Conservation (phyloP, 2,329 filamentous ascomycete species). For the Alternaria rosae region DNA sequence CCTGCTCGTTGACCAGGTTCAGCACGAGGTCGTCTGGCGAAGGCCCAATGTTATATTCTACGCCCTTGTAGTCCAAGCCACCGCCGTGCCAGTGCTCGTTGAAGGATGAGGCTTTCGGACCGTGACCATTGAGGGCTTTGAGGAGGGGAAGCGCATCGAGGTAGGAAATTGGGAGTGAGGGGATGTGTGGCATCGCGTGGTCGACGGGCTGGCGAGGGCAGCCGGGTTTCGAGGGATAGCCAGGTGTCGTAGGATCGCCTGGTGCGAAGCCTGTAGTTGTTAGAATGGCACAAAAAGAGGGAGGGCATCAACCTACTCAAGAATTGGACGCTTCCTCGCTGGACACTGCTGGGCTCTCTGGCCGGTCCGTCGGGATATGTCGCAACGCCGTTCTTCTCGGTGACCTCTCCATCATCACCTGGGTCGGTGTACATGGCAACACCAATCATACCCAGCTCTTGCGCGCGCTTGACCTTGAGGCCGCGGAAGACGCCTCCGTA, state of each 20-base stretch:
- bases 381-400: slow-evolving; percentile 79
- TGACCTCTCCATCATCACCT: slow-evolving; percentile 83
- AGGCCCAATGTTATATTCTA: slow-evolving; percentile 85
- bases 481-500: slow-evolving; percentile 90
- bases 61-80: slow-evolving; percentile 79
- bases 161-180: slow-evolving; percentile 91
- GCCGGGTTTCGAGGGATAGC: slow-evolving; percentile 92
- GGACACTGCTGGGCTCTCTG: slow-evolving; percentile 85
- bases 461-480: slow-evolving; percentile 89
- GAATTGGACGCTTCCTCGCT: slow-evolving; percentile 81
- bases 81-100: slow-evolving; percentile 75
- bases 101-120: slow-evolving; percentile 77
- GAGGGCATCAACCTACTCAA: slow-evolving; percentile 48
- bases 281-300: slow-evolving; percentile 9
- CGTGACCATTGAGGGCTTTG: slow-evolving; percentile 88
- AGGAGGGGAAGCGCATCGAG: slow-evolving; percentile 84
- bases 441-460: slow-evolving; percentile 90
- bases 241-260: slow-evolving; percentile 87
- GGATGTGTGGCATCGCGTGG: slow-evolving; percentile 78
- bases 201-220: slow-evolving; percentile 76
- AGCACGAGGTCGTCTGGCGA: slow-evolving; percentile 71
- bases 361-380: slow-evolving; percentile 87
- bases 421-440: slow-evolving; percentile 86
- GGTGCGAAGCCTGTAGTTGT: slow-evolving; percentile 61
- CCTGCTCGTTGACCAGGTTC: slow-evolving; percentile 59